These are phyloP conservation scores for Vigna nakashimae DNA, from an alignment of 306 rosid genomes.

Conservation along the genomic window DNA sequence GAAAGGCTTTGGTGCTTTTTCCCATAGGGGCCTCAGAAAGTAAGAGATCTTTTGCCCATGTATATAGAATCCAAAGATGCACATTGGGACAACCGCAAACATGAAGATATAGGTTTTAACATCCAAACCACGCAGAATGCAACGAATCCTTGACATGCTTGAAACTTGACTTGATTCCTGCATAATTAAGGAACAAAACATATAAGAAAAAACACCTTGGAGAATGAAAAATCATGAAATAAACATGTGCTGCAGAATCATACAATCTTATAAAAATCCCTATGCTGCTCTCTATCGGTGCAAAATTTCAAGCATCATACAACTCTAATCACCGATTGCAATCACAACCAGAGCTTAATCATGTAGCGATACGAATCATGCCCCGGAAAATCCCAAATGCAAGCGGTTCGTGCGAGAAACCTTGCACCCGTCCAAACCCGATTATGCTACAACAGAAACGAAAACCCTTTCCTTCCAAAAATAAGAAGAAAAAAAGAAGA, in stretches of 20 bases:
- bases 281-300: not conserved
- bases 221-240: conserved; percentile 22
- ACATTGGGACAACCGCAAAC: conserved; percentile 75
- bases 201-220: not conserved
- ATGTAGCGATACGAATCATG: conserved; percentile 10
- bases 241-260: conserved; percentile 16
- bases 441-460: conserved; percentile 20
- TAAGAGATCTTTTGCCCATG: conserved; percentile 99
- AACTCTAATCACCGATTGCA: not conserved
- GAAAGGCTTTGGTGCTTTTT: conserved; percentile 88
- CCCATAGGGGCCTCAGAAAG: conserved; percentile 98
- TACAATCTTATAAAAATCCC: conserved; percentile 13
- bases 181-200: conserved; percentile 40
- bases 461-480: conserved; percentile 22
- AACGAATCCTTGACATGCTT: conserved; percentile 90
- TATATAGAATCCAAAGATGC: conserved; percentile 69
- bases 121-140: conserved; percentile 89
- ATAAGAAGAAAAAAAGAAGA: not conserved
- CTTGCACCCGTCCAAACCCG: conserved; percentile 29
- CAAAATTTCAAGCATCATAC: not conserved
- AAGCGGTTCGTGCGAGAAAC: conserved; percentile 27
- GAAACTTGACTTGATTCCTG: conserved; percentile 83
- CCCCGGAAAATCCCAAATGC: not conserved
- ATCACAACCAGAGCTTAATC: conserved; percentile 27
- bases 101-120: conserved; percentile 78